Conservation (phyloP, 768 basidiomycete species). For the Mycena haematopus region DNA sequence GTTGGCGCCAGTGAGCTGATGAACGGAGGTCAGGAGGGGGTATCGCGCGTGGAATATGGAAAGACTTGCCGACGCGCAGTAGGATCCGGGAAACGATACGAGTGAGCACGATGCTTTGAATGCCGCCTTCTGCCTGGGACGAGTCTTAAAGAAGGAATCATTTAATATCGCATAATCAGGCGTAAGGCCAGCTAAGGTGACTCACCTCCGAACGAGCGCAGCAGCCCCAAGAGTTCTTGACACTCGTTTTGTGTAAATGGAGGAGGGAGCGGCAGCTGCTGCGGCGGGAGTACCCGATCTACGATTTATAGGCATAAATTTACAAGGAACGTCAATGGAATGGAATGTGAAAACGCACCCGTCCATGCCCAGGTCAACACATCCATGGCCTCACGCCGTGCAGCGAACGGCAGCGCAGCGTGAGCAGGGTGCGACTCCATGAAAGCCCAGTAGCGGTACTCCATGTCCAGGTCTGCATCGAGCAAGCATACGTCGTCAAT, state of each 20-base stretch:
- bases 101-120: constrained; percentile 59
- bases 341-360: constrained; percentile 44
- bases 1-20: constrained; percentile 73
- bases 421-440: constrained; percentile 84
- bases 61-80: constrained; percentile 64
- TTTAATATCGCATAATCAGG: not conserved
- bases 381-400: constrained; percentile 74
- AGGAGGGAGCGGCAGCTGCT: constrained; percentile 56
- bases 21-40: not conserved
- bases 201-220: constrained; percentile 50
- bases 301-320: not conserved
- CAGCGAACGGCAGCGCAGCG: constrained; percentile 57
- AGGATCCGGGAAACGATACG: constrained; percentile 73
- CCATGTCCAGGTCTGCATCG: constrained; percentile 68
- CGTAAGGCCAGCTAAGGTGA: not conserved
- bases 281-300: constrained; percentile 74
- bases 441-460: constrained; percentile 84
- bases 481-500: not conserved
- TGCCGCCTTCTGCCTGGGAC: constrained; percentile 43
- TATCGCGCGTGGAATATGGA: not conserved
- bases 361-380: constrained; percentile 84
- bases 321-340: not conserved
- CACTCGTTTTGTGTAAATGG: constrained; percentile 83
- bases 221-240: constrained; percentile 69
- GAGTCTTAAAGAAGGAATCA: not conserved